phyloP scores from a whole-genome alignment of 176 grass and related monocot genomes.

The Zea luxurians region DNA sequence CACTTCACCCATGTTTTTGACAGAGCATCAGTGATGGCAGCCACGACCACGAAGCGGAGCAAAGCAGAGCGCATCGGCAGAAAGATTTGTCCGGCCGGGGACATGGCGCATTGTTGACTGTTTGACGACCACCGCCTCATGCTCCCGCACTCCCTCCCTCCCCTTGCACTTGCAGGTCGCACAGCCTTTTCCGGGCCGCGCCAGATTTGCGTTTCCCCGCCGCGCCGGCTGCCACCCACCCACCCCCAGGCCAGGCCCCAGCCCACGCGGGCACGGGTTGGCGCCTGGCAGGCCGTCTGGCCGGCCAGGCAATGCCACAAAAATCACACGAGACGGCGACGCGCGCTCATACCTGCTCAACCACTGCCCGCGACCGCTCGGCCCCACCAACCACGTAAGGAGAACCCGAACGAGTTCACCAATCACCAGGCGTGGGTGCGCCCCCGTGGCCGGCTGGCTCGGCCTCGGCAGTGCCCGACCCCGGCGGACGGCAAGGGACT shows the following conservation, averaged over 20 bases:
- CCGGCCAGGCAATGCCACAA: neutral
- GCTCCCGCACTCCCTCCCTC: neutral
- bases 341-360: constrained; percentile 25
- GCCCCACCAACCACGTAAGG: neutral
- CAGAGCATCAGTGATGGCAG: constrained; percentile 3
- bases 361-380: constrained; percentile 1
- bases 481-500: neutral
- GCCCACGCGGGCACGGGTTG: neutral
- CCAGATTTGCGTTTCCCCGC: neutral
- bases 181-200: neutral
- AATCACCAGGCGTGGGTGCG: neutral
- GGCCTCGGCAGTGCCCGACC: neutral
- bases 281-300: no score
- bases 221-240: neutral
- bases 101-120: constrained; percentile 20
- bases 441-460: no score
- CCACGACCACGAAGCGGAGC: neutral
- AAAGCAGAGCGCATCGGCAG: neutral
- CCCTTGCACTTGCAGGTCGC: neutral
- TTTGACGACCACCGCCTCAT: constrained; percentile 2
- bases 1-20: neutral
- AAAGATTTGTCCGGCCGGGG: constrained; percentile 13
- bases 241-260: neutral
- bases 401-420: neutral
- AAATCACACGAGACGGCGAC: constrained; percentile 32